Evolutionary conservation across 306 rosid species (phyloP), one percentile per base, ranked within the genome.

Genomic region (Calophaca sinica): DNA sequence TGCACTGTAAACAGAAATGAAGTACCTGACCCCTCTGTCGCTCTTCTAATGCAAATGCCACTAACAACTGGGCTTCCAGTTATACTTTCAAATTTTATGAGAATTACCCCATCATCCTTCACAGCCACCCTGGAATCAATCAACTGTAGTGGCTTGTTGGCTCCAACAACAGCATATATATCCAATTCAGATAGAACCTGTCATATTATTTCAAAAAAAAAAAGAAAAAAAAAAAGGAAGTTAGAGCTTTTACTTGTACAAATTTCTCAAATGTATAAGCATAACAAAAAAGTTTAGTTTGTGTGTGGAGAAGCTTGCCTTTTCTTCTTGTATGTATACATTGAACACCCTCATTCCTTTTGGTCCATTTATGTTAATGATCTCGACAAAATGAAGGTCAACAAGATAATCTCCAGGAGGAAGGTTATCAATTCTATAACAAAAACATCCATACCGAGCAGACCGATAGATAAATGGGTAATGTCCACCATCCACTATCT

Each of bases 181-280:
- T 92, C 97, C 48, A 92, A 81, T 52, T 88, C 93, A 6, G 96
- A 85, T 62, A 92, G 75, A 73, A 90, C 94, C 97, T 92, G 93
- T 68, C 79, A 73, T 62, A 67, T 68, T 79, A 13, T 65, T 68
- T 62, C 20, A 8, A 42, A 28, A 59, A 50, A 62, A 67, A 35
- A 84, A 73, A 49, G 7, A 8, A 42, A 28, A 59, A 50, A 62
- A 67, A 35, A 84, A 73, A 49, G 7, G 0, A 11, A 64, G 15
- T 54, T 72, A 11, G 42, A 58, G 45, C 15, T 75, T 68, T 53
- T 51, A 73, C 42, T 7, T 58, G 1, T 61, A 63, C 11, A 70
- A 9, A 38, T 9, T 69, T 55, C 49, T 73, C 73, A 68, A 46
- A 44, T 45, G 6, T 1, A 57, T 28, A 79, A 38, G 7, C 54